Conservation (phyloP, 257 asterid genomes). For the Knoxia roxburghii region DNA sequence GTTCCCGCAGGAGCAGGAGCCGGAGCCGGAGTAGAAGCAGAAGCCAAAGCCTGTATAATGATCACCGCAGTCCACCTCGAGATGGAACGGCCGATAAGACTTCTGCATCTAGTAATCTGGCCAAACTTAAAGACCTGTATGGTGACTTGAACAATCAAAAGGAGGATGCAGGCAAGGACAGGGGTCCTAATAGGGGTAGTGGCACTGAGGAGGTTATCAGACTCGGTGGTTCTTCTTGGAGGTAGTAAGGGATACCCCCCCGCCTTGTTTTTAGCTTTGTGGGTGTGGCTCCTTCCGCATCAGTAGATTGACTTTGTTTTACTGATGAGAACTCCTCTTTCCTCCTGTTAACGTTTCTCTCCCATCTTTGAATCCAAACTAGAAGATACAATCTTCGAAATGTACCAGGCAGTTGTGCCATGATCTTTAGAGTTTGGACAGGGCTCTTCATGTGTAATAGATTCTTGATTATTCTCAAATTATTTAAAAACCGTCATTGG, state of each 20-base stretch:
- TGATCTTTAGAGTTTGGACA: not conserved
- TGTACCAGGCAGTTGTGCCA: not conserved
- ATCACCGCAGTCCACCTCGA: conserved; percentile 38
- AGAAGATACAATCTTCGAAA: not conserved
- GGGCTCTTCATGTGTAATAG: conserved; percentile 18
- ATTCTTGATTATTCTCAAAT: not conserved
- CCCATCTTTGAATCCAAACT: not conserved
- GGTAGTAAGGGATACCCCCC: conserved; percentile 27
- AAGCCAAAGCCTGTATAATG: conserved; percentile 46
- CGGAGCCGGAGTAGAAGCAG: conserved; percentile 52
- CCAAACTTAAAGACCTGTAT: conserved; percentile 83
- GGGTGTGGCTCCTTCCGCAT: not conserved
- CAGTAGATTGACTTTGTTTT: not conserved
- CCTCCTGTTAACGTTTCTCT: not conserved
- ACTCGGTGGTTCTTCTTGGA: conserved; percentile 92
- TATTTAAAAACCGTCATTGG: not conserved
- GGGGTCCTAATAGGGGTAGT: conserved; percentile 38
- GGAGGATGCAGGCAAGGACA: conserved; percentile 44
- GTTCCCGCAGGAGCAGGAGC: conserved; percentile 55
- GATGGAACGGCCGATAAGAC: conserved; percentile 48
- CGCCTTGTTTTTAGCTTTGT: not conserved
- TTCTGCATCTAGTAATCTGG: conserved; percentile 72
- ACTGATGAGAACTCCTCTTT: not conserved
- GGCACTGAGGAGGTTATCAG: conserved; percentile 89
- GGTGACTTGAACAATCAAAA: conserved; percentile 63